Base-by-base conservation (phyloP, 1,284 basidiomycete genomes). In the Anthracocystis walkeri region DNA sequence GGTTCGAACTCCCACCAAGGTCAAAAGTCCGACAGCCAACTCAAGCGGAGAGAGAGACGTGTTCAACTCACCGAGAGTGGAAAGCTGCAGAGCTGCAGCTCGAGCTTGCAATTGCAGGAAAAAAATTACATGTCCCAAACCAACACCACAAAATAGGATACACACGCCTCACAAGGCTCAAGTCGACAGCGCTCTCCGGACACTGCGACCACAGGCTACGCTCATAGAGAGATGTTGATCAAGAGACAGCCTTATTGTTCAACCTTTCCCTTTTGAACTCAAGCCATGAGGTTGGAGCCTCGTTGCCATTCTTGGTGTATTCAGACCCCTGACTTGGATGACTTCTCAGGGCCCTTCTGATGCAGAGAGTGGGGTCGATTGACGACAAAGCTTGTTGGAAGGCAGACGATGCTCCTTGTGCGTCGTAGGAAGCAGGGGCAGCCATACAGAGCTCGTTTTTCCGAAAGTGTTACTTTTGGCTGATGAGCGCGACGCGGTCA, bases 71-170 rank as follows among this genome's bases (percentile, higher is more conserved):
- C 35, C 35, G 35, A 38, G 35, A 14, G 35, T 38, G 35, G 12
- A 29, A 27, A 48, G 27, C n/a, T 29, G 46, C 16, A 18, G 42
- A 52, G 46, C 65, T 67, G 59, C 65, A 58, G 54, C 53, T 59
- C 23, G 25, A 35, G 27, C 48, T 29, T 20, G 27, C 31, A 16
- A 8, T 38, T 33, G 50, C 38, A 33, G 18, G 29, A 29, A 65
- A 68, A 29, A 65, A 68, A 50, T 58, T 62, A 65, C 68, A 71
- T 65, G 63, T 65, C 45, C 11, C 62, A 45, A 61, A 51, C 41
- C 67, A 69, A 64, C 66, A 63, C 51, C 54, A 50, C 50, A 54
- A 54, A 48, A 31, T 16, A 29, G 29, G 2, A 45, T 6, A 23
- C 44, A 45, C 23, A 46, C 23, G 11, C 11, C 18, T 42, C 41